Evolutionary conservation across 2,329 filamentous ascomycete species (phyloP).

Genomic region (Penicillium aurantiogriseum): DNA sequence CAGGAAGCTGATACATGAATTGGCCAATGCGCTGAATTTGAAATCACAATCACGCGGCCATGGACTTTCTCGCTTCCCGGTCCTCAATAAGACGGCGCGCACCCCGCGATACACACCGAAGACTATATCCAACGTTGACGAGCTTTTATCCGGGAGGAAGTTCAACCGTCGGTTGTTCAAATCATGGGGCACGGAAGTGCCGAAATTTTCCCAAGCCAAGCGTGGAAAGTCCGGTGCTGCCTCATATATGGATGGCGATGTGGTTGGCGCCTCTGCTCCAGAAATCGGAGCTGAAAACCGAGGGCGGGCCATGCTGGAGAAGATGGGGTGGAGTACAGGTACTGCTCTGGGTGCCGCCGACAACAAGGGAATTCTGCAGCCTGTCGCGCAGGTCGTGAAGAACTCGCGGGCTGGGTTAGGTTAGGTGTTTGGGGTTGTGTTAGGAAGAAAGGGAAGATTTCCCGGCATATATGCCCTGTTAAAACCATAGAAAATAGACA

Average conservation of each 20-base stretch:
- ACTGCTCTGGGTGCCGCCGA: slow-evolving; percentile 77
- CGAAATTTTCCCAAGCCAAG: slow-evolving; percentile 25
- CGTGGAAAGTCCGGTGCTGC: slow-evolving; percentile 44
- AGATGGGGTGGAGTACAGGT: slow-evolving; percentile 93
- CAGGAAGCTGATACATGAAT: slow-evolving; percentile 75
- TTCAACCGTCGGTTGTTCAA: slow-evolving; percentile 29
- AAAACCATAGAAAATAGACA: background rate
- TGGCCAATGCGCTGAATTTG: slow-evolving; percentile 72
- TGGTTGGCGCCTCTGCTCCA: slow-evolving; percentile 80
- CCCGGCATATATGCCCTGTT: background rate
- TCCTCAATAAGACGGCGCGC: slow-evolving; percentile 69
- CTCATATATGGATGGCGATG: slow-evolving; percentile 76
- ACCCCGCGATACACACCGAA: slow-evolving; percentile 63
- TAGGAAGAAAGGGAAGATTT: background rate
- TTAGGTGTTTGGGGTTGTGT: slow-evolving; percentile 29
- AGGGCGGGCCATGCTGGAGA: slow-evolving; percentile 84
- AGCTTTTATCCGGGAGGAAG: slow-evolving; percentile 36
- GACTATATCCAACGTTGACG: slow-evolving; percentile 49
- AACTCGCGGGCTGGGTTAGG: slow-evolving; percentile 80
- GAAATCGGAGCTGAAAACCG: slow-evolving; percentile 81
- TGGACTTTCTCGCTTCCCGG: slow-evolving; percentile 70
- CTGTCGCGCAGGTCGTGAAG: slow-evolving; percentile 84
- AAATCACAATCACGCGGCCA: slow-evolving; percentile 81
- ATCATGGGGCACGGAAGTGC: slow-evolving; percentile 23
- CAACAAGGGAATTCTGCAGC: slow-evolving; percentile 85